Evolutionary conservation across 1,284 basidiomycete species (phyloP).

Genomic region (Bjerkandera adusta): DNA sequence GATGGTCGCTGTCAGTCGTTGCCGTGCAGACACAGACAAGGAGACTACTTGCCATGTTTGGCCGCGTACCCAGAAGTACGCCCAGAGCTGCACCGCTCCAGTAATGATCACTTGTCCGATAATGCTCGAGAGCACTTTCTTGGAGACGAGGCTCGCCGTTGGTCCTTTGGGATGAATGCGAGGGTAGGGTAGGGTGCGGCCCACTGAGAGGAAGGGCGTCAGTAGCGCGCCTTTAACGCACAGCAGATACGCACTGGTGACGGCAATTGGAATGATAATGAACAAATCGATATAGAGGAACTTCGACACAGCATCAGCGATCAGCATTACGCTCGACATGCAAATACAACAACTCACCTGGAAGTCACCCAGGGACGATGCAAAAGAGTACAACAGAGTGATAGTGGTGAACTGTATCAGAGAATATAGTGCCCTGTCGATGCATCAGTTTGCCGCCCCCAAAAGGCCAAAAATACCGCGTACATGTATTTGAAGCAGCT

Average conservation of each 20-base stretch:
- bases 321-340: too few relatives aligned
- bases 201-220: constrained; percentile 70
- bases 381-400: constrained; percentile 93
- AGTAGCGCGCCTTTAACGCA: constrained; percentile 4
- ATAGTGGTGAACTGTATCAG: constrained; percentile 89
- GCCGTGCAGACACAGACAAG: neutral
- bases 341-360: constrained; percentile 65
- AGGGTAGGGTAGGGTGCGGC: constrained; percentile 87
- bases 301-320: constrained; percentile 36
- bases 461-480: constrained; percentile 30
- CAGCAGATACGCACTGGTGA: constrained; percentile 73
- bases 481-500: constrained; percentile 99
- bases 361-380: constrained; percentile 95
- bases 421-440: constrained; percentile 81
- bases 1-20: constrained; percentile 1
- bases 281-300: constrained; percentile 98
- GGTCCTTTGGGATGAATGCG: constrained; percentile 89
- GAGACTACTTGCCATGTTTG: constrained; percentile 71
- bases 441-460: constrained; percentile 4
- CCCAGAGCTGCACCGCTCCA: constrained; percentile 80
- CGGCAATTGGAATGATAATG: constrained; percentile 95
- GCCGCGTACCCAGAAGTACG: constrained; percentile 84
- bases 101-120: constrained; percentile 93
- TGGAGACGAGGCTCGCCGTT: constrained; percentile 94
- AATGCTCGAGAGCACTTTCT: constrained; percentile 93